Base-by-base conservation (phyloP, 2,329 filamentous ascomycete genomes). In the Cladophialophora yegresii region DNA sequence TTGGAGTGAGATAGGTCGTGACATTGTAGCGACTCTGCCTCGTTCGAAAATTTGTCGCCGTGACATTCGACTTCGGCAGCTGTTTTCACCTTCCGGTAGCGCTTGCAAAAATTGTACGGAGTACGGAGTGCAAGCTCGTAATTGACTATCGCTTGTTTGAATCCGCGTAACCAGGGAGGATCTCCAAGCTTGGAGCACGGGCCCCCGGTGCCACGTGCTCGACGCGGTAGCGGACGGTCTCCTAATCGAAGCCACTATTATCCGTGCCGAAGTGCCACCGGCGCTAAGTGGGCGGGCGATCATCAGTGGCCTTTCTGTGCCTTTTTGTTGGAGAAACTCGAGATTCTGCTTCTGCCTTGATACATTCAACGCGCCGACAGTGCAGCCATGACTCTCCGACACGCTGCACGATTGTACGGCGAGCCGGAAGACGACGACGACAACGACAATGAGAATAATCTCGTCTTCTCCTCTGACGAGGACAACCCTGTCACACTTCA, bases 341-440 rank as follows among this genome's bases (percentile, higher is more conserved):
- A 40, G 7, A 40, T 13, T 59, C 32, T 30, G 23, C 16, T 43
- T n/a, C 36, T n/a, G 36, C 36, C 36, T 43, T 16, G 16, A 43
- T 2, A 43, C 36, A 8, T n/a, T 7, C 36, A 40, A 40, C 36
- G 6, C 13, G 36, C 36, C 7, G 36, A 40, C 36, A 7, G 3
- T n/a, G 36, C 36, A n/a, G 54, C 55, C 9, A 66, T 66, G 64
- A 61, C 56, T 49, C 40, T 61, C 50, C 54, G 64, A 54, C 64
- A 61, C 26, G 61, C 60, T 61, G 56, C 54, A 12, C 63, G 63
- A 13, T 16, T 65, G 23, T 26, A n/a, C 10, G 22, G 28, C 6
- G 36, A 43, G 1, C 36, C 36, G 5, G 36, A 43, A 1, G 36
- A 43, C 3, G 45, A 59, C 20, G 55, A 30, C 23, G 63, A 60